Evolutionary conservation across 331 rosid genomes (phyloP), one percentile per base, ranked within the genome.

Genomic region (Spiraea crenata): DNA sequence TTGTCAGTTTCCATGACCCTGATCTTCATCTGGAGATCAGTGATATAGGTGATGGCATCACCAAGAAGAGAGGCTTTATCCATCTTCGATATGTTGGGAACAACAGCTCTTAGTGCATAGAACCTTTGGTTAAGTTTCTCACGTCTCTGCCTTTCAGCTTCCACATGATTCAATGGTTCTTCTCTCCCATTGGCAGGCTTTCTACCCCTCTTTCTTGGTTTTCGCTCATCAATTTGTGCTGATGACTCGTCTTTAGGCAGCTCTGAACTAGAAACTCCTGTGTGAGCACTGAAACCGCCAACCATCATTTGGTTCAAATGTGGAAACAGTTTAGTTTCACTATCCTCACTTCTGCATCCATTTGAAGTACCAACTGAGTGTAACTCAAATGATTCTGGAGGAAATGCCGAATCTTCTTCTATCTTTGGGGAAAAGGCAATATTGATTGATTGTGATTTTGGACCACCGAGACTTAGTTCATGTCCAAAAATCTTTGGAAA

Each of bases 101-200:
- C 98, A 79, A 92, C 98, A 35, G 98, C 95, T 78, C 98, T 75
- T 49, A 92, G 84, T 5, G 96, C 96, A 35, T 92, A 92, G 73
- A 90, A 92, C 71, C 97, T 84, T 81, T 92, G 98, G 83, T 92
- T 92, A 73, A 90, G 98, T 83, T 92, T 92, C 89, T 92, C 97
- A 6, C 97, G 90, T 74, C 98, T 85, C 83, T 88, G 97, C 57
- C 98, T 78, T 82, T 92, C 98, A 3, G 98, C 98, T 80, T 90
- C 98, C 64, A 92, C 98, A 15, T 92, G 98, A 76, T 92, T 92
- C 69, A 90, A 73, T 1, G 98, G 96, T 63, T 92, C 98, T 88
- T 92, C 98, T 67, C 98, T 85, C 50, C 97, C 98, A 79, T 92
- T 92, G n/a, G 98, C 93, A 35, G 98, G 98, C 78, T 92, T 92